These are phyloP conservation scores for Cyclotella sp. DNA, from an alignment of 108 stramenopile genomes.

Conservation along the genomic window DNA sequence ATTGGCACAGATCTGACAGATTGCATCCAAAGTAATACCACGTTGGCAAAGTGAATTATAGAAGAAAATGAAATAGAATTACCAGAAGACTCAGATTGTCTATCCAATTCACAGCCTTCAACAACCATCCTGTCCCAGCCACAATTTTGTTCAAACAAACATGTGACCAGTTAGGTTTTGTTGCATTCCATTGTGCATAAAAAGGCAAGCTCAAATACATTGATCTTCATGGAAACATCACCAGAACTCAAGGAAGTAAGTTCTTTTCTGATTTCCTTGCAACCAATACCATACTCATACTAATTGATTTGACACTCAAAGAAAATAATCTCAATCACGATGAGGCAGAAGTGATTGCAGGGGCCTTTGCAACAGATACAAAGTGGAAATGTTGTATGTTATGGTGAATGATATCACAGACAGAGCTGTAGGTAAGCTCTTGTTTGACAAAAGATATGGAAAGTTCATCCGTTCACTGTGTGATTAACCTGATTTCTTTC, in stretches of 20 bases:
- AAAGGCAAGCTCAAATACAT: slow-evolving; percentile 3
- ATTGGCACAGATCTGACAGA: not conserved
- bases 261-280: slow-evolving; percentile 10
- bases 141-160: not conserved
- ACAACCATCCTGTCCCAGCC: not conserved
- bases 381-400: not conserved
- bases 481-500: not conserved
- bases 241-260: not conserved
- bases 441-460: not conserved
- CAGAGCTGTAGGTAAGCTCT: slow-evolving; percentile 2
- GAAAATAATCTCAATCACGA: slow-evolving; percentile 12
- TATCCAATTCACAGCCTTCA: not conserved
- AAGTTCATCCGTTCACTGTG: not conserved
- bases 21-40: slow-evolving; percentile 1
- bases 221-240: slow-evolving; percentile 6
- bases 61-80: not conserved
- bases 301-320: not conserved
- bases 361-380: slow-evolving; percentile 5
- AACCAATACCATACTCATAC: not conserved
- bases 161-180: not conserved
- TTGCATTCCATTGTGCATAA: slow-evolving; percentile 4
- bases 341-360: slow-evolving; percentile 15
- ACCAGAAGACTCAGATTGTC: not conserved
- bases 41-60: not conserved
- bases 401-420: slow-evolving; percentile 5